These are phyloP conservation scores for Mariannaea elegans DNA, from an alignment of 2,329 filamentous ascomycete species.

Conservation along the genomic window DNA sequence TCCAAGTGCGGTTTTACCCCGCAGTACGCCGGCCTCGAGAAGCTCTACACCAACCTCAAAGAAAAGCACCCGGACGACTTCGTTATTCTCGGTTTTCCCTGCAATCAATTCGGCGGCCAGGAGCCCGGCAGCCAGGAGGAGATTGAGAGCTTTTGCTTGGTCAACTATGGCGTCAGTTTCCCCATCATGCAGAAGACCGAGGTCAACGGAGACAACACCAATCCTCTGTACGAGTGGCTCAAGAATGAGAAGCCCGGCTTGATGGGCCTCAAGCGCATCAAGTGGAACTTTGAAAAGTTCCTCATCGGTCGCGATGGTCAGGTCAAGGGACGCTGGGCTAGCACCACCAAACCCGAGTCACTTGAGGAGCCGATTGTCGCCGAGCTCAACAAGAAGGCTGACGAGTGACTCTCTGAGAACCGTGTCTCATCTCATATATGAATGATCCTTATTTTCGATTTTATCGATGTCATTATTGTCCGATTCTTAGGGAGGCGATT, in stretches of 20 bases:
- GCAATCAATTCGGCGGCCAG: conserved; percentile 95
- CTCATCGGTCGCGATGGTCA: conserved; percentile 85
- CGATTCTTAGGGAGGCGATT: no score
- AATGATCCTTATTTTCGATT: neutral
- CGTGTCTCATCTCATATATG: neutral
- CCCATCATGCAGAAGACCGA: conserved; percentile 92
- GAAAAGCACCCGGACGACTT: conserved; percentile 78
- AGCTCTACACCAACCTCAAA: conserved; percentile 82
- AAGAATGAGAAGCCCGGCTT: conserved; percentile 80
- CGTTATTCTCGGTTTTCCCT: conserved; percentile 92
- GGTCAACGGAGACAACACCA: conserved; percentile 86
- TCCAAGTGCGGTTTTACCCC: conserved; percentile 99
- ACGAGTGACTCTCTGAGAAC: neutral
- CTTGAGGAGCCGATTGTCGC: conserved; percentile 80
- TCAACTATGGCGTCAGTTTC: conserved; percentile 93
- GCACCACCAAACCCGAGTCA: conserved; percentile 83
- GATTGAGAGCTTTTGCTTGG: conserved; percentile 84
- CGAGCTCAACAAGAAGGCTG: conserved; percentile 60
- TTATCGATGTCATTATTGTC: neutral
- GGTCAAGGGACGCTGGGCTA: conserved; percentile 88
- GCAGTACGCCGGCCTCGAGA: conserved; percentile 91
- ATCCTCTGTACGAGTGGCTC: conserved; percentile 82
- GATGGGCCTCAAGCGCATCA: conserved; percentile 87
- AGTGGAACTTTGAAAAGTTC: conserved; percentile 99
- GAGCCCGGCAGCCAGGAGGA: conserved; percentile 86